phyloP scores from a whole-genome alignment of 257 asterid genomes.

The Solanum raphanifolium region DNA sequence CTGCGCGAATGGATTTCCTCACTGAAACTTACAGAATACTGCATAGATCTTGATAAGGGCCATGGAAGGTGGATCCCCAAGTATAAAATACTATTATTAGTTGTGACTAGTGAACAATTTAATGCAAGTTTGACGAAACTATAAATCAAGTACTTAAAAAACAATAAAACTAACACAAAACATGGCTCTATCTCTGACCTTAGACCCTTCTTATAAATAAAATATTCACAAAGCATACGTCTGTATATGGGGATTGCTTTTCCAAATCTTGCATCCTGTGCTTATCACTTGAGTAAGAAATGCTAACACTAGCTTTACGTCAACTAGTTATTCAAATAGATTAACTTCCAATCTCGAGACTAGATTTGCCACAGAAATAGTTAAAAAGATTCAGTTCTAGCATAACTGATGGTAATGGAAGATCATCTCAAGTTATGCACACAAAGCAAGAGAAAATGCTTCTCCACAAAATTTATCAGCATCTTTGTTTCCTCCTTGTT shows the following conservation, averaged over 20 bases:
- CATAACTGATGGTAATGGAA: conserved; percentile 1
- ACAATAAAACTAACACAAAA: background rate
- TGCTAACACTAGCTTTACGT: background rate
- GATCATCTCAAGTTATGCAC: background rate
- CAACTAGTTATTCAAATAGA: background rate
- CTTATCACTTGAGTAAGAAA: background rate
- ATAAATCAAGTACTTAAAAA: background rate
- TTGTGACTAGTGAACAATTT: background rate
- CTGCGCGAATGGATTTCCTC: background rate
- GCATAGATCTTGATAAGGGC: background rate
- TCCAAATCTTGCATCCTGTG: background rate
- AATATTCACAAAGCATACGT: background rate
- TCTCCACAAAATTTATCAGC: background rate
- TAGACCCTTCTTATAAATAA: background rate
- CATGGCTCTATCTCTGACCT: background rate
- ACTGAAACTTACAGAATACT: background rate
- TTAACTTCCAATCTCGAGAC: conserved; percentile 5
- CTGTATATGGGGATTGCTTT: background rate
- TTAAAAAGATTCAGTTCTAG: background rate
- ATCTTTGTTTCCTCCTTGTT: background rate
- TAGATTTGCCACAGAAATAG: background rate
- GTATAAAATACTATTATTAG: background rate
- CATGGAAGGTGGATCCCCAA: background rate
- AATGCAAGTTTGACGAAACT: background rate
- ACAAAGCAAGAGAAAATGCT: conserved; percentile 6